Evolutionary conservation across 2,329 filamentous ascomycete genomes (phyloP).

Genomic region (Talaromyces sp.): DNA sequence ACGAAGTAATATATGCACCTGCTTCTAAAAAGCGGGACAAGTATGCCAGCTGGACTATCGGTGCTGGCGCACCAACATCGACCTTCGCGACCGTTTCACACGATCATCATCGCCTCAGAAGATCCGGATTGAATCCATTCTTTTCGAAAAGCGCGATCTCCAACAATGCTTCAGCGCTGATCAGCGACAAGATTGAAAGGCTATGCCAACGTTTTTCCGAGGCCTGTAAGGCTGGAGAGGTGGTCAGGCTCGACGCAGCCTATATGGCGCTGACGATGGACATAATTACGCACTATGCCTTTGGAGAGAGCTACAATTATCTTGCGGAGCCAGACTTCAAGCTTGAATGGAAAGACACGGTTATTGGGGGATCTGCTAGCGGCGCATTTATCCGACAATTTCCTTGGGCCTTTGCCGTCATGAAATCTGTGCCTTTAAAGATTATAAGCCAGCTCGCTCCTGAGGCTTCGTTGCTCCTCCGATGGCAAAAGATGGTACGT

Average conservation of each 20-base stretch:
- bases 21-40: conserved; percentile 31
- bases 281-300: conserved; percentile 41
- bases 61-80: conserved; percentile 24
- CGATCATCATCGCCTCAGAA: conserved; percentile 29
- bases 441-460: conserved; percentile 22
- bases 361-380: conserved; percentile 27
- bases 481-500: conserved; percentile 24
- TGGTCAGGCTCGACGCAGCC: conserved; percentile 27
- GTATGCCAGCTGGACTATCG: conserved; percentile 26
- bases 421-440: conserved; percentile 27
- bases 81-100: conserved; percentile 26
- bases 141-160: conserved; percentile 32
- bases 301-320: conserved; percentile 35
- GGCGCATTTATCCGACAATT: conserved; percentile 31
- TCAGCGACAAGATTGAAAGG: conserved; percentile 29
- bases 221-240: conserved; percentile 26
- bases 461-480: conserved; percentile 20
- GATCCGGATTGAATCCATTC: conserved; percentile 26
- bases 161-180: conserved; percentile 40
- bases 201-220: conserved; percentile 2
- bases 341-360: conserved; percentile 26
- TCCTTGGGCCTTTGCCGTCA: conserved; percentile 30
- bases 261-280: conserved; percentile 37
- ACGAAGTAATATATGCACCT: conserved; percentile 35
- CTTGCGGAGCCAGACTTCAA: conserved; percentile 33